phyloP scores from a whole-genome alignment of 1,139 yeast genomes.

The Eremothecium cymbalariae region DNA sequence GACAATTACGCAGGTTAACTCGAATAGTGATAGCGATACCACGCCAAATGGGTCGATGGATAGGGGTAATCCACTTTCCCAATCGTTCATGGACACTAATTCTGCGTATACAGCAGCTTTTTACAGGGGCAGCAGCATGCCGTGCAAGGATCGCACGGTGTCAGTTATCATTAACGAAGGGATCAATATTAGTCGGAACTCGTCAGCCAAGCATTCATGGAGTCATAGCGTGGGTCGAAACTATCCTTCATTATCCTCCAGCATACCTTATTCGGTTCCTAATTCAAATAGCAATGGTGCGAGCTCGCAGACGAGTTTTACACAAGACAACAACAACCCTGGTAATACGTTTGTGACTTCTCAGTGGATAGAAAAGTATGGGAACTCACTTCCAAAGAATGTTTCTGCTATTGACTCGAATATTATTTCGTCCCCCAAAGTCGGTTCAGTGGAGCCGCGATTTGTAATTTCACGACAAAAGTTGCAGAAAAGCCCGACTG shows the following conservation, averaged over 20 bases:
- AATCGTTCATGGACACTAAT: constrained; percentile 29
- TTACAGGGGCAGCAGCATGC: too few relatives aligned
- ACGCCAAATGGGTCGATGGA: constrained; percentile 13
- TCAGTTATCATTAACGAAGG: constrained; percentile 18
- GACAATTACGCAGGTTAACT: constrained; percentile 25
- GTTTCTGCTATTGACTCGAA: constrained; percentile 44
- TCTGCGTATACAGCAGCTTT: constrained; percentile 32
- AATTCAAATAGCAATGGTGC: constrained; percentile 28
- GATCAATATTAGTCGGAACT: background rate
- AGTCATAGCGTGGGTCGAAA: constrained; percentile 5
- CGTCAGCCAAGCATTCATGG: constrained; percentile 1
- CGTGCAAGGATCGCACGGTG: constrained; percentile 18
- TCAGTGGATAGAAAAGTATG: constrained; percentile 29
- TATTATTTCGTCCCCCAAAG: constrained; percentile 63
- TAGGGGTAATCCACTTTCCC: constrained; percentile 18
- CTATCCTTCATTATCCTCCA: constrained; percentile 42
- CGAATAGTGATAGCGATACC: constrained; percentile 19
- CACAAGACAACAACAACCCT: too few relatives aligned
- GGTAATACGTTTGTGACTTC: constrained; percentile 24
- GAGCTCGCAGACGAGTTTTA: constrained; percentile 10
- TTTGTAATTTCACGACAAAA: constrained; percentile 67
- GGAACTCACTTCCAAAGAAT: constrained; percentile 47
- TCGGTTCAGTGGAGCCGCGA: constrained; percentile 57
- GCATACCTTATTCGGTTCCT: constrained; percentile 69
- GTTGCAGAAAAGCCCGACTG: constrained; percentile 46